These are phyloP conservation scores for Chlorokybus atmophyticus DNA, from an alignment of 139 green algal genomes.

Conservation along the genomic window DNA sequence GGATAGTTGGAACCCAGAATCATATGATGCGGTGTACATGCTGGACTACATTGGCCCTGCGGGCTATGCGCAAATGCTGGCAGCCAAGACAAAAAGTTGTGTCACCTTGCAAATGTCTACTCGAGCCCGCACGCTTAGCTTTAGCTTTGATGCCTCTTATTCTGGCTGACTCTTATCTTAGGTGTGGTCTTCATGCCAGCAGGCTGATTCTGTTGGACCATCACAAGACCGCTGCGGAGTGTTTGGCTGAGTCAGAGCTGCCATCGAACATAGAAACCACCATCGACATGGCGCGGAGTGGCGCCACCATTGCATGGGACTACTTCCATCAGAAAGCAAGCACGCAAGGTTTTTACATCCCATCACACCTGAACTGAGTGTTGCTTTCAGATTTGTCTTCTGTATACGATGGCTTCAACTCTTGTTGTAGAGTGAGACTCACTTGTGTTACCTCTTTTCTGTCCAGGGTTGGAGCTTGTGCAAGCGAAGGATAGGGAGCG, in stretches of 20 bases:
- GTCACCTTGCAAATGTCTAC: no score
- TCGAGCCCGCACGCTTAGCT: no score
- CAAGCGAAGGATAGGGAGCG: slow-evolving; percentile 6
- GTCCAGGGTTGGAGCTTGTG: slow-evolving; percentile 8
- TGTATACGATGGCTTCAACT: background rate
- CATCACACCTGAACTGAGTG: background rate
- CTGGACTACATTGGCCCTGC: no score
- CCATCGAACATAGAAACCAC: slow-evolving; percentile 24
- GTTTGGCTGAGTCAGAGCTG: slow-evolving; percentile 10
- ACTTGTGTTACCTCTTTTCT: background rate
- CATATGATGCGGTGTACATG: no score
- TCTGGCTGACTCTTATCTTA: no score
- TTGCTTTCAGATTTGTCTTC: background rate
- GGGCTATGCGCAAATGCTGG: no score
- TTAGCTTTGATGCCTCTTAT: no score
- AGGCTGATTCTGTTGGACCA: slow-evolving; percentile 46
- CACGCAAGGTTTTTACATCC: background rate
- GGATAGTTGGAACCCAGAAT: no score
- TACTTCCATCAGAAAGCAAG: slow-evolving; percentile 34
- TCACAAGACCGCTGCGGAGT: slow-evolving; percentile 49
- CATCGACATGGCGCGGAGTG: slow-evolving; percentile 46
- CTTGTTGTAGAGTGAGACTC: background rate
- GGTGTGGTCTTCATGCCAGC: no score
- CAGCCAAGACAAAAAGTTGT: no score
- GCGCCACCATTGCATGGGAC: slow-evolving; percentile 40